Evolutionary conservation across 2,329 filamentous ascomycete species (phyloP), one percentile per base, ranked within the genome.

Genomic region (Aspergillus sp.): DNA sequence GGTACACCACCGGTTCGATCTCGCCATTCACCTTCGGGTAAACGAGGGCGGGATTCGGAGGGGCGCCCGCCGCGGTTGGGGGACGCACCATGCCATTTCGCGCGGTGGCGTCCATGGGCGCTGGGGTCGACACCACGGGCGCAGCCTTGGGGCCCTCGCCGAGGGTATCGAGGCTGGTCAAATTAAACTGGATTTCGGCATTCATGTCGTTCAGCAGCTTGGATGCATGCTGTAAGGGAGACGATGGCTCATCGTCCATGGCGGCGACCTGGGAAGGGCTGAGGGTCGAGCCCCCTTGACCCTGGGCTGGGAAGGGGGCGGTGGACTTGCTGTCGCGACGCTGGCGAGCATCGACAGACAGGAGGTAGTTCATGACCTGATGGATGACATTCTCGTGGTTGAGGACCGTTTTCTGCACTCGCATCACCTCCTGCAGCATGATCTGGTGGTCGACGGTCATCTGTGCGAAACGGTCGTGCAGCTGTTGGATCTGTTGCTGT

Each of bases 401-500:
- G 48, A 88, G 79, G 45, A 88, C 87, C 45, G 88, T 88, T 70
- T 87, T 87, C 67, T 87, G 83, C 45, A 87, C 75, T 19, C 83
- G 80, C 58, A 86, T 81, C 31, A 86, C 68, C 64, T 87, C 84
- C 64, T 87, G 83, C 47, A 86, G 67, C 57, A 87, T 77, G 71
- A 87, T 80, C 19, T 83, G 82, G 58, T 87, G 81, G 60, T 86
- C 83, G 54, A 86, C 80, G 57, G 78, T 81, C 49, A 97, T 81
- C 64, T 96, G 91, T 55, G 87, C 86, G 69, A 91, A 94, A 58
- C 90, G 84, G 63, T 93, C 89, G 64, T 94, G 89, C 38, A 97
- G 78, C 53, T 88, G 84, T 67, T 96, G 91, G 38, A 97, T 84
- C 71, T 97, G 93, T 67, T 96, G 90, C 65, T 96, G 91, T 5